phyloP scores from a whole-genome alignment of 805 yeast species.

The Blastobotrys attinorum region DNA sequence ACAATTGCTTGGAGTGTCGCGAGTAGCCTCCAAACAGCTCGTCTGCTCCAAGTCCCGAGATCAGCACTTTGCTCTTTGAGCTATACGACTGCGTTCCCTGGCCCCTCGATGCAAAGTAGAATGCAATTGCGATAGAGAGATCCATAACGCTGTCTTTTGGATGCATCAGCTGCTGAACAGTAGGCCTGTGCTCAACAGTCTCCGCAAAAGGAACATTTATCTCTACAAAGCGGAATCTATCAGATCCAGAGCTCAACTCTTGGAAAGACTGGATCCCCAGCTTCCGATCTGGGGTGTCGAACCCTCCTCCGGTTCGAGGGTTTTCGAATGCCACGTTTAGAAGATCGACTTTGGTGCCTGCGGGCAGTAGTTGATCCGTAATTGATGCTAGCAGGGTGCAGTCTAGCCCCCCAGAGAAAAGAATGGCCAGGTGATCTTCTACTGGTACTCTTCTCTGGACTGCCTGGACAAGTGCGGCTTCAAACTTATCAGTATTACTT shows the following conservation, averaged over 20 bases:
- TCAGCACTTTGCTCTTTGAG: conserved; percentile 47
- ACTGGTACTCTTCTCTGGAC: conserved; percentile 1
- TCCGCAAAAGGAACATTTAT: conserved; percentile 66
- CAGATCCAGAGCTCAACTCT: conserved; percentile 34
- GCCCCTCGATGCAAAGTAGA: conserved; percentile 79
- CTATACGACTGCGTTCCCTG: conserved; percentile 35
- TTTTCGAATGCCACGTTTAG: conserved; percentile 90
- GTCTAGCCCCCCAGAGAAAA: conserved; percentile 94
- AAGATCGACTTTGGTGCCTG: conserved; percentile 47
- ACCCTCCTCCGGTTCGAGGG: conserved; percentile 54
- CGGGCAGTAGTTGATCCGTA: conserved; percentile 23
- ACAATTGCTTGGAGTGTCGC: conserved; percentile 46
- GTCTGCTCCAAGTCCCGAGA: conserved; percentile 96
- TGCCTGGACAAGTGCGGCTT: background rate
- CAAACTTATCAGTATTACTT: background rate
- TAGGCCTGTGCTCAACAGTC: conserved; percentile 42
- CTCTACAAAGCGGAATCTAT: conserved; percentile 47
- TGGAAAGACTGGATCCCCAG: conserved; percentile 60
- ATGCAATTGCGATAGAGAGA: conserved; percentile 88
- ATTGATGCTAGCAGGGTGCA: conserved; percentile 68
- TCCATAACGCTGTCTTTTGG: conserved; percentile 95
- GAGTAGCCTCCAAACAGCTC: conserved; percentile 96
- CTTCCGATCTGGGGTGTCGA: conserved; percentile 78
- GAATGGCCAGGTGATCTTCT: conserved; percentile 39
- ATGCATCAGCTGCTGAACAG: conserved; percentile 60